phyloP scores from a whole-genome alignment of 23 red algal species.

The Cyanidioschyzon merolae region DNA sequence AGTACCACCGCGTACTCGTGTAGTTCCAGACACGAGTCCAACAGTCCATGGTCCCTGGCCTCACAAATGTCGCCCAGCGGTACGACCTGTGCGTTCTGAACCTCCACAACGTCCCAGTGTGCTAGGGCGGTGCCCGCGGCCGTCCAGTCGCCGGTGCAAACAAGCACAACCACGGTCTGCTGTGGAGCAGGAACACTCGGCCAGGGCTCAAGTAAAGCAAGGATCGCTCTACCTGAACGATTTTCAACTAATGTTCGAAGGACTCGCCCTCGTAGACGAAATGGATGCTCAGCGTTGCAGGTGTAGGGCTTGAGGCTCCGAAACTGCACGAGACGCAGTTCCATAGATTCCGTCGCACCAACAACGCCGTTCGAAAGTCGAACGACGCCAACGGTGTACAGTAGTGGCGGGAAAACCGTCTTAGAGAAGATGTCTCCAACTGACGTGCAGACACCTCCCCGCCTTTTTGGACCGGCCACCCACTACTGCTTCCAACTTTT shows the following conservation, averaged over 20 bases:
- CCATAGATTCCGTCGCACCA: too few species aligned
- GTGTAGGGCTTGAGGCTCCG: background rate
- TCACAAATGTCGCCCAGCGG: background rate
- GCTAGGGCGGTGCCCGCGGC: background rate
- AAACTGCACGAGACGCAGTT: background rate
- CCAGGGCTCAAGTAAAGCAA: background rate
- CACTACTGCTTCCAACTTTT: too few species aligned
- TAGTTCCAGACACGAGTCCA: background rate
- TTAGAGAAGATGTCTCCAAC: too few species aligned
- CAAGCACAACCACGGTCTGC: background rate
- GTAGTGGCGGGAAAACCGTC: too few species aligned
- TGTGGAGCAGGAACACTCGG: background rate
- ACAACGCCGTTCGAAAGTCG: too few species aligned
- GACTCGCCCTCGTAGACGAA: background rate
- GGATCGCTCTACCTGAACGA: background rate
- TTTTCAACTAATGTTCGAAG: background rate
- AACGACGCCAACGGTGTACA: too few species aligned
- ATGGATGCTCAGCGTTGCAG: background rate
- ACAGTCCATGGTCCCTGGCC: background rate
- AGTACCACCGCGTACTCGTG: background rate
- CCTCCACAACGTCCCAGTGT: background rate
- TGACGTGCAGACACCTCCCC: too few species aligned
- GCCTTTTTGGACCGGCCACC: too few species aligned
- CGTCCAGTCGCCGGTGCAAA: background rate
- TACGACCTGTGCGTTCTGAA: background rate